Percentiles rank a stretch among this genome's conserved stretches.
Conservation (phyloP, 495 filamentous ascomycete species). For the Massariosphaeria phaeospora region DNA sequence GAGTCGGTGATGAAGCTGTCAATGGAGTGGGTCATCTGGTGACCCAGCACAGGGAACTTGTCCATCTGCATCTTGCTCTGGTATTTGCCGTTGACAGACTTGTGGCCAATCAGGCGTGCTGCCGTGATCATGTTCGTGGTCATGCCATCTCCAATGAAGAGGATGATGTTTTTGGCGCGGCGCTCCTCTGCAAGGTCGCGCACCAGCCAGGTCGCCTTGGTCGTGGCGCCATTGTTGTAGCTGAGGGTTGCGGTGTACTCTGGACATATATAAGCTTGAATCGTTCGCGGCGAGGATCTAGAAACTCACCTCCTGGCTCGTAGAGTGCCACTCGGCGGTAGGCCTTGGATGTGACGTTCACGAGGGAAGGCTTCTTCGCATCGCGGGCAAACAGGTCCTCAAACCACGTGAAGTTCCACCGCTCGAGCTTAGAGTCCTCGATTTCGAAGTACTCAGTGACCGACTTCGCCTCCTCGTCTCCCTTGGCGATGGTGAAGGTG, state of each 20-base stretch:
- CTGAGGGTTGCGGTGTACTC: slow-evolving; percentile 65
- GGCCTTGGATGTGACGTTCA: slow-evolving; percentile 66
- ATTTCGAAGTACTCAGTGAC: slow-evolving; percentile 58
- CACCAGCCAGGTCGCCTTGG: slow-evolving; percentile 64
- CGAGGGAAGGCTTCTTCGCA: slow-evolving; percentile 56
- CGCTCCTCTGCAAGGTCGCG: slow-evolving; percentile 58
- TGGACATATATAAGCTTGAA: slow-evolving; percentile 36
- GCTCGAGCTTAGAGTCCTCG: slow-evolving; percentile 58
- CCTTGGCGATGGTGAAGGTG: slow-evolving; percentile 62
- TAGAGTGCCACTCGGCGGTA: slow-evolving; percentile 63
- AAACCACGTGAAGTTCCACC: slow-evolving; percentile 67
- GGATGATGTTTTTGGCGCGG: slow-evolving; percentile 70
- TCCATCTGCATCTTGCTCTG: slow-evolving; percentile 62
- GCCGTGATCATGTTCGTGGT: slow-evolving; percentile 68
- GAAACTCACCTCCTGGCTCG: slow-evolving; percentile 45
- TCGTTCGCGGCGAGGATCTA: neutral
- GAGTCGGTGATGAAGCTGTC: slow-evolving; percentile 73
- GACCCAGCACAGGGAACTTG: slow-evolving; percentile 59
- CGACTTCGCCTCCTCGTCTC: slow-evolving; percentile 44
- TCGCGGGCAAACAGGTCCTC: slow-evolving; percentile 70
- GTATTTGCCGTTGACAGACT: slow-evolving; percentile 69
- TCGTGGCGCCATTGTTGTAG: slow-evolving; percentile 61
- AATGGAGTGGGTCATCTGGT: slow-evolving; percentile 58
- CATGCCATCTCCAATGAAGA: slow-evolving; percentile 78
- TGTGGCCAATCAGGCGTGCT: slow-evolving; percentile 68